These are phyloP conservation scores for Pseudomassariella vexata DNA, from an alignment of 2,329 filamentous ascomycete species.

Conservation along the genomic window DNA sequence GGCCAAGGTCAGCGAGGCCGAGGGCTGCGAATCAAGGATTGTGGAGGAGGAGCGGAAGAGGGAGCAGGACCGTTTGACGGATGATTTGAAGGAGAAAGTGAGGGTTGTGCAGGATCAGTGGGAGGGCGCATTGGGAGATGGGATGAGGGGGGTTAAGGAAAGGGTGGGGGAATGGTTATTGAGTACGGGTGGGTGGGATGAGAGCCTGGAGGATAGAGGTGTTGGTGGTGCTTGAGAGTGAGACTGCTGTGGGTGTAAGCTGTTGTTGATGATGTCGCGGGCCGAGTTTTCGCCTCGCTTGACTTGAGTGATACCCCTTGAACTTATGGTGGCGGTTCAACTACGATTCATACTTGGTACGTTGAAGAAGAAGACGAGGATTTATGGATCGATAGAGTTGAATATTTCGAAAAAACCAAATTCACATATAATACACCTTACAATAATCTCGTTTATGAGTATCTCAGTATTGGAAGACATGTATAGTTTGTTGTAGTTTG, in stretches of 20 bases:
- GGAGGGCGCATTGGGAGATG: constrained; percentile 77
- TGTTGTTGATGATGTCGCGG: constrained; percentile 1
- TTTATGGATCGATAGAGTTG: no score
- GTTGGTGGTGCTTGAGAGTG: constrained; percentile 37
- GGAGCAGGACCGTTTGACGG: constrained; percentile 68
- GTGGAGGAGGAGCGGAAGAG: constrained; percentile 53
- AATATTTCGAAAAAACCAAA: no score
- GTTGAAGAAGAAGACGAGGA: no score
- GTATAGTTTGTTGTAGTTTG: no score
- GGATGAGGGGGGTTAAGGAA: constrained; percentile 67
- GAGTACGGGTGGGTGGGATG: constrained; percentile 82
- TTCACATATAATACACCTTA: no score
- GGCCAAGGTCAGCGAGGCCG: constrained; percentile 62
- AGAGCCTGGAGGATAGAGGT: constrained; percentile 57
- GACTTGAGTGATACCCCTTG: constrained; percentile 10
- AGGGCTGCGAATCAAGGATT: constrained; percentile 41
- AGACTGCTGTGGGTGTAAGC: neutral
- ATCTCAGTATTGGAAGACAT: no score
- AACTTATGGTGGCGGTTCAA: constrained; percentile 2
- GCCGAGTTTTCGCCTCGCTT: neutral
- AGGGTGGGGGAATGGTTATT: constrained; percentile 69
- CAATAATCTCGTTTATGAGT: no score
- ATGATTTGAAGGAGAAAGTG: constrained; percentile 90
- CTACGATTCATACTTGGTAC: constrained; percentile 10
- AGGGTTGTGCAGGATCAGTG: constrained; percentile 87